These are phyloP conservation scores for Helichrysum umbraculigerum DNA, from an alignment of 129 eudicot genomes.

Conservation along the genomic window DNA sequence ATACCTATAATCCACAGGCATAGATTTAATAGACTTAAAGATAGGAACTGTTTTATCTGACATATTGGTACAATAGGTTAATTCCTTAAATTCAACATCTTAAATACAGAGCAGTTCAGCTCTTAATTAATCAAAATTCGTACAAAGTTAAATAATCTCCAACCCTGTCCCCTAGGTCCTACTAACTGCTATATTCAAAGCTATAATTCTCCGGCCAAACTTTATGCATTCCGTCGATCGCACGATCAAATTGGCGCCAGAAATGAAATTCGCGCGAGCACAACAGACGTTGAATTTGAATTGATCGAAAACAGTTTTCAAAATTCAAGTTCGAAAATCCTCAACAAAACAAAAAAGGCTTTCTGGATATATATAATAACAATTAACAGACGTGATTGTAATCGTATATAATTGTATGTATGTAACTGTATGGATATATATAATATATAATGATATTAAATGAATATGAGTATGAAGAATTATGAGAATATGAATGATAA, in stretches of 20 bases:
- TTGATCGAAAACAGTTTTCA: constrained; percentile 22
- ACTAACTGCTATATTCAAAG: constrained; percentile 9
- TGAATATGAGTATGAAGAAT: constrained; percentile 5
- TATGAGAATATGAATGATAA: neutral
- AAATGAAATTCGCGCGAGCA: neutral
- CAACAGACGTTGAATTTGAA: constrained; percentile 19
- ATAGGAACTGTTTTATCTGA: constrained; percentile 38
- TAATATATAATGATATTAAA: too few relatives aligned
- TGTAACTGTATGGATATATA: too few relatives aligned
- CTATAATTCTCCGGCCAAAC: too few relatives aligned
- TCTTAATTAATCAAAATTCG: constrained; percentile 21
- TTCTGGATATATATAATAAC: neutral
- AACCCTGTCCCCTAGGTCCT: constrained; percentile 50
- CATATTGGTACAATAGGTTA: constrained; percentile 31
- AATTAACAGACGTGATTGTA: neutral
- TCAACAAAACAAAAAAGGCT: neutral
- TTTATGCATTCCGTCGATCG: neutral
- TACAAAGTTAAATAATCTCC: constrained; percentile 31
- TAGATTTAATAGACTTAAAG: constrained; percentile 51
- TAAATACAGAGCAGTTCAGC: constrained; percentile 15
- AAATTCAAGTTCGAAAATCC: constrained; percentile 34
- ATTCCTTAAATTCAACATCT: constrained; percentile 13
- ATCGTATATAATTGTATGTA: neutral
- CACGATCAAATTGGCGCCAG: constrained; percentile 5
- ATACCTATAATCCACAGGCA: constrained; percentile 52